Percentiles rank a stretch among this genome's conserved stretches.
These are phyloP conservation scores for Penicilliopsis zonata DNA, from an alignment of 495 filamentous ascomycete genomes.

Conservation along the genomic window DNA sequence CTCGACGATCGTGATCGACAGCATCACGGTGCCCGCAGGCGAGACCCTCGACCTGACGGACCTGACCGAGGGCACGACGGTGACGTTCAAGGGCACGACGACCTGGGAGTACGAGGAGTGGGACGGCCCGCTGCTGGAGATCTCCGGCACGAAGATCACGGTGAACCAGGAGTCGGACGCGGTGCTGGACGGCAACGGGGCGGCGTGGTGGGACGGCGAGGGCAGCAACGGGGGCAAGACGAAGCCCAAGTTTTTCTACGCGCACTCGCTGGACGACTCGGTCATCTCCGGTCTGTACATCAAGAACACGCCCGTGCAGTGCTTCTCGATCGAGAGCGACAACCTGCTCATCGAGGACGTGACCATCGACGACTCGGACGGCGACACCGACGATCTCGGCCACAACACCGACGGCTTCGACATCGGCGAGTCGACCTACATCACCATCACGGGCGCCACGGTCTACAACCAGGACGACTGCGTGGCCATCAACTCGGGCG, in stretches of 20 bases:
- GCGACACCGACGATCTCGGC: conserved; percentile 29
- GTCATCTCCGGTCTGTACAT: conserved; percentile 32
- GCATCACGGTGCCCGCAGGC: conserved; percentile 40
- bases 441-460: conserved; percentile 42
- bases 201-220: conserved; percentile 40
- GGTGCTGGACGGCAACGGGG: conserved; percentile 33
- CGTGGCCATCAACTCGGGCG: conserved; percentile 50
- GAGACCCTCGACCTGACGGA: conserved; percentile 39
- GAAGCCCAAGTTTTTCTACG: conserved; percentile 48
- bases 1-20: conserved; percentile 35
- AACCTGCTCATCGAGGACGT: conserved; percentile 37
- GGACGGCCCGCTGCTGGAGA: conserved; percentile 36
- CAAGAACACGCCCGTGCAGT: conserved; percentile 51
- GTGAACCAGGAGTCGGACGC: conserved; percentile 25
- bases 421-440: conserved; percentile 34
- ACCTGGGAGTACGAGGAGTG: conserved; percentile 43
- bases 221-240: conserved; percentile 43
- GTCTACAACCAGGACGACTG: conserved; percentile 56
- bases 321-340: conserved; percentile 42
- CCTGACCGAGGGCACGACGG: conserved; percentile 30
- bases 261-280: conserved; percentile 30
- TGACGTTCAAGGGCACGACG: conserved; percentile 39
- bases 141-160: conserved; percentile 32
- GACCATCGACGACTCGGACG: conserved; percentile 49
- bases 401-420: conserved; percentile 63